phyloP scores from a whole-genome alignment of 305 asterid species.

The Fraxinus velutina region DNA sequence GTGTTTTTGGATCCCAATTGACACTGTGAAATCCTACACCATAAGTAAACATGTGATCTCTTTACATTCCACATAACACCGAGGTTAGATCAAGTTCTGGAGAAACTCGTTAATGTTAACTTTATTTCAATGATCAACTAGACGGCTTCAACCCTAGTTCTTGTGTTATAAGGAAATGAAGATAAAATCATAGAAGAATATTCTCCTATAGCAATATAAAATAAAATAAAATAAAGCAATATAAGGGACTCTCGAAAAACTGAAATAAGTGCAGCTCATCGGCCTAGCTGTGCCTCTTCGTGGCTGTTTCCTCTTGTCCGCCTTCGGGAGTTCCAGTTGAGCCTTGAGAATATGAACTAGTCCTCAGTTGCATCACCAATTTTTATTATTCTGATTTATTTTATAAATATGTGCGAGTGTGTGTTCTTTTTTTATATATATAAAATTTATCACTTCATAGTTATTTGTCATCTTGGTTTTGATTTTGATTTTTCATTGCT shows the following conservation, averaged over 20 bases:
- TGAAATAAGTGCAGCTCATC: background rate
- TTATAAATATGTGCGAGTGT: background rate
- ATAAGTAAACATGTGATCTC: background rate
- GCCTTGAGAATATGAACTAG: background rate
- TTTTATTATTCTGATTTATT: background rate
- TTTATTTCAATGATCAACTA: background rate
- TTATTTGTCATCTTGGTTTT: slow-evolving; percentile 8
- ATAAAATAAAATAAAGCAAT: background rate
- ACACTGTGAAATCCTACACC: background rate
- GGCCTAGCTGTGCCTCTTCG: background rate
- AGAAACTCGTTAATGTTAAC: background rate
- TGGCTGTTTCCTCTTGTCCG: background rate
- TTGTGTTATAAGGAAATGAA: background rate
- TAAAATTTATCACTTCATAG: background rate
- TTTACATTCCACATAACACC: background rate
- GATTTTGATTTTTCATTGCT: slow-evolving; percentile 20
- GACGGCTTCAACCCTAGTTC: background rate
- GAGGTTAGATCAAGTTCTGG: background rate
- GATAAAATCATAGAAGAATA: background rate
- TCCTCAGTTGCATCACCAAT: background rate
- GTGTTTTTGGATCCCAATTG: background rate
- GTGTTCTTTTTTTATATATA: background rate
- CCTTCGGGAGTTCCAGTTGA: background rate
- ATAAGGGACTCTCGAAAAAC: background rate
- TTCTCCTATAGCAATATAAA: background rate